A percentile compares a stretch with the other conserved stretches of the same genome.
phyloP scores from a whole-genome alignment of 768 basidiomycete genomes.

The Boletus vermiculosoides region DNA sequence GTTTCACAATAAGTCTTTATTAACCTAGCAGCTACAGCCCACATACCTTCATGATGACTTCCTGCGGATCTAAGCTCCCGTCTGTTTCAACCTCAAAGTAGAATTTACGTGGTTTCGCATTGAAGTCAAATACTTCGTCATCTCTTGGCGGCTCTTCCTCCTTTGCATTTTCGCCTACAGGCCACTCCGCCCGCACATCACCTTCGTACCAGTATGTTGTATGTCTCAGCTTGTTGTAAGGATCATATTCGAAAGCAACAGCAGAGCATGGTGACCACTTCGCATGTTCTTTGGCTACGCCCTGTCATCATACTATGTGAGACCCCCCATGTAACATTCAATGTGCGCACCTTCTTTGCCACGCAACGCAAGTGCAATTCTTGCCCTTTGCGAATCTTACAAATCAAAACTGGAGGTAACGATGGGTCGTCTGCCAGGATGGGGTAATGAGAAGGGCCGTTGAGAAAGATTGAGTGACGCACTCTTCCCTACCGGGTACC shows the following conservation, averaged over 20 bases:
- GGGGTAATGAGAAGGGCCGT: conserved; percentile 7
- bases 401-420: conserved; percentile 73
- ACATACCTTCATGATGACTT: conserved; percentile 80
- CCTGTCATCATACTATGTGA: conserved; percentile 47
- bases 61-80: conserved; percentile 84
- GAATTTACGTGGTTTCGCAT: conserved; percentile 84
- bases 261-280: conserved; percentile 99
- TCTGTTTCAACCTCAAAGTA: conserved; percentile 96
- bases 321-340: background rate
- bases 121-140: conserved; percentile 83
- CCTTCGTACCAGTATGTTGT: conserved; percentile 94
- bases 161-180: conserved; percentile 78
- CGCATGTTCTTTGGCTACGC: conserved; percentile 96
- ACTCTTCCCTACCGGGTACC: conserved; percentile 85
- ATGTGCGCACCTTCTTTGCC: conserved; percentile 80
- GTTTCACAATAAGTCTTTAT: background rate
- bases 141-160: conserved; percentile 82
- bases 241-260: conserved; percentile 96
- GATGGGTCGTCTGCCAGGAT: conserved; percentile 52
- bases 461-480: conserved; percentile 22
- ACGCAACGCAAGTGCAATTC: conserved; percentile 82
- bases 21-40: background rate
- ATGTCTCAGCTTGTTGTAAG: conserved; percentile 94
- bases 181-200: conserved; percentile 86
- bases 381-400: conserved; percentile 93